Percentiles rank a stretch among this genome's conserved stretches.
phyloP scores from a whole-genome alignment of 805 yeast species.

The Barnettozyma sucrosica region DNA sequence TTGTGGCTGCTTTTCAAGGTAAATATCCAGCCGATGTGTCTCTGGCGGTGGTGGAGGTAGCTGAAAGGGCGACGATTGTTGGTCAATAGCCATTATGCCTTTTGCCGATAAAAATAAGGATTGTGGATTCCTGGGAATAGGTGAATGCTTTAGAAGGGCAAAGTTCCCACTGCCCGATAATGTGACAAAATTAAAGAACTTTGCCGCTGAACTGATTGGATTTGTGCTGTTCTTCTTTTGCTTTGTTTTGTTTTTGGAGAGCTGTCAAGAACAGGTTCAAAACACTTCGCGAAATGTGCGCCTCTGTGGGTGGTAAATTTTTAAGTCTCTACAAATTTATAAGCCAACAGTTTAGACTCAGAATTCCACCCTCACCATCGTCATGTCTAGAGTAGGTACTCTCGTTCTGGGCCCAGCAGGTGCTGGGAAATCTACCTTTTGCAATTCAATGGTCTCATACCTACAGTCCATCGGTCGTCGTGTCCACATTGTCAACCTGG shows the following conservation, averaged over 20 bases:
- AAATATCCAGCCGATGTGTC: conserved; percentile 7
- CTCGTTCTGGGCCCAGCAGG: conserved; percentile 97
- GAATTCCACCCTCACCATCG: neutral
- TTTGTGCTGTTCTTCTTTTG: neutral
- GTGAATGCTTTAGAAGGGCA: neutral
- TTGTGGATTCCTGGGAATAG: neutral
- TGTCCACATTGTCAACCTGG: conserved; percentile 91
- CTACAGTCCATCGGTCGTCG: conserved; percentile 88
- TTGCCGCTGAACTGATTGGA: neutral
- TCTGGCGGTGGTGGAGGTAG: neutral
- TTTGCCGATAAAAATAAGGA: neutral
- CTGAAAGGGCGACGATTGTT: neutral
- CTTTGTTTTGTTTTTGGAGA: neutral
- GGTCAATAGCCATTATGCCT: neutral
- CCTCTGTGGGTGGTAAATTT: neutral
- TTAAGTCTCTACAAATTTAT: neutral
- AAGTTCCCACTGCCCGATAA: neutral
- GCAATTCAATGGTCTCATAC: conserved; percentile 79
- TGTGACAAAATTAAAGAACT: neutral
- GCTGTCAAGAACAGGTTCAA: neutral
- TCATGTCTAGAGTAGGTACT: conserved; percentile 92
- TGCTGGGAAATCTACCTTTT: conserved; percentile 86
- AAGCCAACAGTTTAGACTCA: neutral
- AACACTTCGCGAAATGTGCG: neutral
- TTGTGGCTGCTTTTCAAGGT: neutral